Conservation (phyloP, 2,329 filamentous ascomycete genomes). For the Cladosporium oxysporum region DNA sequence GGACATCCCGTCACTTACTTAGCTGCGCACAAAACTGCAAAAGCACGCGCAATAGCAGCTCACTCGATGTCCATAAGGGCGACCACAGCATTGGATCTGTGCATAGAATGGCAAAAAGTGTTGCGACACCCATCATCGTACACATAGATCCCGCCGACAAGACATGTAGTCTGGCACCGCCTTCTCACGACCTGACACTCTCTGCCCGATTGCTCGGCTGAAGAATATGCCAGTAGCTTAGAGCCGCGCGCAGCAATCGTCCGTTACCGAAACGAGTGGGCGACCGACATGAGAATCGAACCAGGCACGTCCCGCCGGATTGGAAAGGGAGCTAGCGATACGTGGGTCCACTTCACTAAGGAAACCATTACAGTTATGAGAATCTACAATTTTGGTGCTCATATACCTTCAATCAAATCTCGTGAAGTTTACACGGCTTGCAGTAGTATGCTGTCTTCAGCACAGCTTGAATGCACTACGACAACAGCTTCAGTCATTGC, state of each 20-base stretch:
- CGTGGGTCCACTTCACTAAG: conserved; percentile 29
- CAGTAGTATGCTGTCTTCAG: too few species aligned
- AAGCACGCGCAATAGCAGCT: too few species aligned
- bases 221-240: conserved; percentile 58
- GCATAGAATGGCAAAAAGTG: conserved; percentile 40
- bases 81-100: too few species aligned
- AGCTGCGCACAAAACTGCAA: too few species aligned
- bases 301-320: conserved; percentile 49
- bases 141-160: conserved; percentile 36
- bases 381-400: too few species aligned
- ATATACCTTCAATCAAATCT: too few species aligned
- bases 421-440: too few species aligned
- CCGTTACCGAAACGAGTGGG: conserved; percentile 58
- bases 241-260: conserved; percentile 52
- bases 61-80: too few species aligned
- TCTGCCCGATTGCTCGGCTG: conserved; percentile 63
- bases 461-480: too few species aligned
- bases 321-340: conserved; percentile 26
- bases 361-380: conserved; percentile 41
- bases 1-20: too few species aligned
- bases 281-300: conserved; percentile 57
- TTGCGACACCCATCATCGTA: conserved; percentile 36
- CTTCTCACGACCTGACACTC: conserved; percentile 55
- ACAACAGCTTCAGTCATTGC: too few species aligned
- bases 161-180: conserved; percentile 56